These are phyloP conservation scores for Theobroma grandiflorum DNA, from an alignment of 441 rosid species.

Conservation along the genomic window DNA sequence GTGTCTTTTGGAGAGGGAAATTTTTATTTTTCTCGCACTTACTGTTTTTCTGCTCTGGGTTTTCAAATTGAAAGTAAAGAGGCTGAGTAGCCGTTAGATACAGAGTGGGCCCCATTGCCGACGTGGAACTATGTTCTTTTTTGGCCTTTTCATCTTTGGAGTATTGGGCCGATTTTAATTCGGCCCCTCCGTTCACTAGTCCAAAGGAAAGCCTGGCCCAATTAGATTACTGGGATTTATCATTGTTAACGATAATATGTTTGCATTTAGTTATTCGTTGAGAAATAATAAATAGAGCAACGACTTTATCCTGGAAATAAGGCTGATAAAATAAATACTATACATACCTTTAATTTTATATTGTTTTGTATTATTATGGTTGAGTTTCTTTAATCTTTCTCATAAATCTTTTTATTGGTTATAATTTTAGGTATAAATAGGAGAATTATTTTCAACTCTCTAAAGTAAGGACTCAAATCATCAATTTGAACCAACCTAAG, in stretches of 20 bases:
- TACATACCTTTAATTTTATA: no score
- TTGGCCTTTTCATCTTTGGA: background rate
- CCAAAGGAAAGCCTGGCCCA: background rate
- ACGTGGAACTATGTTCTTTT: background rate
- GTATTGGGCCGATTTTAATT: background rate
- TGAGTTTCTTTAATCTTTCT: no score
- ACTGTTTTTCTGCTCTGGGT: background rate
- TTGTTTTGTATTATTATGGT: no score
- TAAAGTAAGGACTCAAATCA: no score
- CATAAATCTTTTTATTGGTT: no score
- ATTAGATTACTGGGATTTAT: background rate
- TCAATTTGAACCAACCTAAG: background rate
- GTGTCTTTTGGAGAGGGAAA: background rate
- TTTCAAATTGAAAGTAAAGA: slow-evolving; percentile 28
- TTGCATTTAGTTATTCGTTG: no score
- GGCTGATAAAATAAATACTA: no score
- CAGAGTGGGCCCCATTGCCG: background rate
- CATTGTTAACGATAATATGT: no score
- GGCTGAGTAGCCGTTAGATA: slow-evolving; percentile 43
- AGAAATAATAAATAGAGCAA: no score
- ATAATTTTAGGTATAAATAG: no score
- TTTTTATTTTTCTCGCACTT: background rate
- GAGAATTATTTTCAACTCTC: no score
- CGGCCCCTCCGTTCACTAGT: background rate
- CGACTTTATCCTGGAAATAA: no score